Percentiles rank a stretch among this genome's conserved stretches.
These are phyloP conservation scores for Omphalotus olearius DNA, from an alignment of 1,284 basidiomycete species.

Conservation along the genomic window DNA sequence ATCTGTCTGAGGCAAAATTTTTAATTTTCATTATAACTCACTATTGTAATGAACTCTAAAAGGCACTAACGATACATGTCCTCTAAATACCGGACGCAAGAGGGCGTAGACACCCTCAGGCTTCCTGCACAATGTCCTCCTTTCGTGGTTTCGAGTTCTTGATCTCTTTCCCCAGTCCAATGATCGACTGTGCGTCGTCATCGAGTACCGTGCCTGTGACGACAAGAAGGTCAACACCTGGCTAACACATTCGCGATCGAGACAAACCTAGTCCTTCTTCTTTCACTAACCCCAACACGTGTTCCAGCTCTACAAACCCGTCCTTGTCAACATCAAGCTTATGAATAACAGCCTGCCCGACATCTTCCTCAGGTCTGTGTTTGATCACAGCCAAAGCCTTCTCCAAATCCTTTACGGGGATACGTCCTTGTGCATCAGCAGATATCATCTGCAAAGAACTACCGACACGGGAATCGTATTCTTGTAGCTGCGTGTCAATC, in stretches of 20 bases:
- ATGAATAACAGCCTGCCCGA: constrained; percentile 85
- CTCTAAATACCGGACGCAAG: constrained; percentile 1
- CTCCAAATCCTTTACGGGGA: constrained; percentile 86
- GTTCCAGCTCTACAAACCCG: constrained; percentile 87
- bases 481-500: constrained; percentile 90
- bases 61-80: constrained; percentile 8
- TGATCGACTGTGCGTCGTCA: constrained; percentile 67
- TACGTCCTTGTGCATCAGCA: constrained; percentile 87
- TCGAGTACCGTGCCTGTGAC: constrained; percentile 64
- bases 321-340: constrained; percentile 97
- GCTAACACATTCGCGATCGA: constrained; percentile 4
- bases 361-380: constrained; percentile 88
- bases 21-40: constrained; percentile 7
- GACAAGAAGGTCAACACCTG: not conserved
- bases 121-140: constrained; percentile 82
- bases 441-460: constrained; percentile 93
- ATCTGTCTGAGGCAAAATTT: constrained; percentile 11
- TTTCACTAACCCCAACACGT: constrained; percentile 74
- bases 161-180: constrained; percentile 73
- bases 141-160: constrained; percentile 76
- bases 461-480: constrained; percentile 90
- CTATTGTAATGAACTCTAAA: not conserved
- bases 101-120: not conserved
- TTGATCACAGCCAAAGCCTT: constrained; percentile 92
- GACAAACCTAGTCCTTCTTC: constrained; percentile 72